Conservation (phyloP, 2,329 filamentous ascomycete species). For the Claviceps monticola region DNA sequence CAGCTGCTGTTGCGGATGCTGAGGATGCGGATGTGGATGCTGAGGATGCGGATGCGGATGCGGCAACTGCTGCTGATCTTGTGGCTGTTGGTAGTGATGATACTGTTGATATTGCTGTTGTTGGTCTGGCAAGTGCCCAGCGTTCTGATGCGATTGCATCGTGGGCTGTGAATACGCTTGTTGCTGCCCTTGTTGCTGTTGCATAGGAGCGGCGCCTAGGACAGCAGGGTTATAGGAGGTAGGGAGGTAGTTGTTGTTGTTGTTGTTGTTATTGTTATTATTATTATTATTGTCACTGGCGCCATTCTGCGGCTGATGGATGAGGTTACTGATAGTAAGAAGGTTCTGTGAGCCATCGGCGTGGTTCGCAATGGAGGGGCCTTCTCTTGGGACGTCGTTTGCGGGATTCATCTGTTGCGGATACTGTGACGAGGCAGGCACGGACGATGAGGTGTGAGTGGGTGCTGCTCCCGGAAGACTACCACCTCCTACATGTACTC, state of each 20-base stretch:
- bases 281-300: conserved; percentile 16
- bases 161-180: conserved; percentile 15
- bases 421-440: conserved; percentile 9
- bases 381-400: conserved; percentile 10
- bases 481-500: no score
- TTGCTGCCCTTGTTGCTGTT: conserved; percentile 28
- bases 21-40: conserved; percentile 11
- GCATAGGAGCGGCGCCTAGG: conserved; percentile 16
- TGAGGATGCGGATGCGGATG: conserved; percentile 13
- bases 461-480: conserved; percentile 5
- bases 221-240: conserved; percentile 14
- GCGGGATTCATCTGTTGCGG: conserved; percentile 12
- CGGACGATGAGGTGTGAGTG: conserved; percentile 4
- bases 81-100: conserved; percentile 14
- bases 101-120: conserved; percentile 9
- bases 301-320: conserved; percentile 42
- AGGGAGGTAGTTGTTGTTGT: conserved; percentile 9
- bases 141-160: conserved; percentile 13
- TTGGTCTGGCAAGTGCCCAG: conserved; percentile 8
- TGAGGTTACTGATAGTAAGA: conserved; percentile 72
- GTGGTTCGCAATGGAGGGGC: conserved; percentile 12
- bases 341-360: conserved; percentile 47
- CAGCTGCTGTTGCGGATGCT: conserved; percentile 12
- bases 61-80: conserved; percentile 8
- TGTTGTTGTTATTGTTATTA: no score